Evolutionary conservation across 2,329 filamentous ascomycete species (phyloP).

Genomic region (Curvularia hawaiiensis): DNA sequence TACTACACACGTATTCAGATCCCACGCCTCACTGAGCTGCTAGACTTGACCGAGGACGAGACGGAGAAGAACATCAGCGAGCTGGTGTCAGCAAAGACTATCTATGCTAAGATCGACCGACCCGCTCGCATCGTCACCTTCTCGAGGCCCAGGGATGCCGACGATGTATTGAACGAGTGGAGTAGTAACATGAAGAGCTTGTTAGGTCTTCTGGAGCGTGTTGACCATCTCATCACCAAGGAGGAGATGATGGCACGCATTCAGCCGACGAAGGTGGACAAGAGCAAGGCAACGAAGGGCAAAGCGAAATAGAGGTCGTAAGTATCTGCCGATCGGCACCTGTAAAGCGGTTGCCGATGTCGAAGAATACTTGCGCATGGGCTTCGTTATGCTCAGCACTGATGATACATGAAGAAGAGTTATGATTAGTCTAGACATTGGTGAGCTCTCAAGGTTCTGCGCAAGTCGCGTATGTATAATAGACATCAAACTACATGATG

Average conservation of each 20-base stretch:
- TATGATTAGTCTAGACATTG: conserved; percentile 42
- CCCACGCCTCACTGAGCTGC: conserved; percentile 83
- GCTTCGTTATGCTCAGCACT: conserved; percentile 2
- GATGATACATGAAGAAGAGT: conserved; percentile 14
- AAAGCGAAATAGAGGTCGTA: conserved; percentile 35
- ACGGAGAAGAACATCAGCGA: conserved; percentile 99
- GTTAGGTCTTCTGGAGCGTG: conserved; percentile 81
- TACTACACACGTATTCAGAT: conserved; percentile 99
- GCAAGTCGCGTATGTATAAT: conserved; percentile 46
- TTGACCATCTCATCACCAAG: conserved; percentile 98
- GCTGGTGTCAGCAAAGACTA: conserved; percentile 94
- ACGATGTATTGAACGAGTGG: conserved; percentile 98
- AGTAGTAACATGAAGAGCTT: conserved; percentile 97
- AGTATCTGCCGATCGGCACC: conserved; percentile 8
- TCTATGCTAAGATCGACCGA: conserved; percentile 96
- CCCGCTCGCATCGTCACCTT: conserved; percentile 93
- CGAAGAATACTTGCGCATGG: not conserved
- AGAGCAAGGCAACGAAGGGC: conserved; percentile 46
- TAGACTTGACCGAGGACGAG: conserved; percentile 92
- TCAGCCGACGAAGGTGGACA: conserved; percentile 65
- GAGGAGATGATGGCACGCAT: conserved; percentile 99
- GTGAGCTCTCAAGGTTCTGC: conserved; percentile 35
- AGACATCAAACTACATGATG: conserved; percentile 23
- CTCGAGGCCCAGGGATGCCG: conserved; percentile 90
- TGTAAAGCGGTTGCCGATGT: conserved; percentile 12